Evolutionary conservation across 129 eudicot species (phyloP), one percentile per base, ranked within the genome.

Genomic region (Rutidosis leptorrhynchoides): DNA sequence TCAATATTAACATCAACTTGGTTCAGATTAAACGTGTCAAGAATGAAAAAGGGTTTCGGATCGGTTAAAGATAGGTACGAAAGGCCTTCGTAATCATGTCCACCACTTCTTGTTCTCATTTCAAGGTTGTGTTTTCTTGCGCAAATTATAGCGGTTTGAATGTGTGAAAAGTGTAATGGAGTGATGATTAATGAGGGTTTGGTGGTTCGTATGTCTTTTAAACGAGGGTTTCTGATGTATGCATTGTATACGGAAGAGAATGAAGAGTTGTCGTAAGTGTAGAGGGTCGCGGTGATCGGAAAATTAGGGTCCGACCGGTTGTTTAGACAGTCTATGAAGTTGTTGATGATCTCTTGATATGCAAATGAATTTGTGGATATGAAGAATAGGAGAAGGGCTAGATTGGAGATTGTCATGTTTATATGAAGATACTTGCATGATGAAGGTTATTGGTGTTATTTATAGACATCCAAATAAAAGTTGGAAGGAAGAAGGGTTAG

Each of bases 81-180:
- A 12, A 74, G 72, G 2, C 78, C 78, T 30, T 74, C 78, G 1
- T 54, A 74, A 27, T 74, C 78, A 55, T 65, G 78, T 5, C 73
- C 78, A 0, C 73, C 78, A 22, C 73, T 57, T 58, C 79, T 52
- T 10, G 37, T 65, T 56, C 72, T 43, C 48, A 74, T 66, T 48
- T 28, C 67, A 20, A 74, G 0, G 6, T 35, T 67, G 32, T 65
- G 37, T 56, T 15, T 7, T 57, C 12, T 9, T 3, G 52, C 70
- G 26, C 79, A 74, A 2, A 65, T 3, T 1, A 68, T 24, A 20
- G 73, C 35, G 16, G 51, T 7, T 14, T 53, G 73, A 3, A 68
- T 68, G 53, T 68, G 73, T 0, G 73, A 68, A 1, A 52, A 49
- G 48, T 68, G 73, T 23, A 17, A 6, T 4, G 73, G 33, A n/a